Evolutionary conservation across 148 eudicot genomes (phyloP).

Genomic region (Linanthus parryae): DNA sequence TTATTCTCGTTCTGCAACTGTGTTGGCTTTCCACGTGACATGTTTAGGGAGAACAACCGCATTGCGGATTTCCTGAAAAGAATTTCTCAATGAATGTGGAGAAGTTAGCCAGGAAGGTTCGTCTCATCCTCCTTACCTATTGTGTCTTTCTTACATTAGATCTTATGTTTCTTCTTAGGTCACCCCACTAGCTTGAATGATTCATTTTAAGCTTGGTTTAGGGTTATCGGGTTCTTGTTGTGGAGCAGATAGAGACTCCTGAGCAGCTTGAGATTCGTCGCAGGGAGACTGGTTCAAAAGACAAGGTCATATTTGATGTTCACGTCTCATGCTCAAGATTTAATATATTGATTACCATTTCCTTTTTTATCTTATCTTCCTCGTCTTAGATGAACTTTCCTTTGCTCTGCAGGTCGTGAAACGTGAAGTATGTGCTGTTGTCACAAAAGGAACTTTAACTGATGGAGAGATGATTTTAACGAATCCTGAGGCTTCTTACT

Average conservation of each 20-base stretch:
- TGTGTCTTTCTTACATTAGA: background rate
- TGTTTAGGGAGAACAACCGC: slow-evolving; percentile 94
- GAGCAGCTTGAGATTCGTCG: slow-evolving; percentile 89
- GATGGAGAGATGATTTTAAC: slow-evolving; percentile 81
- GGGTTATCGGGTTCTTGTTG: slow-evolving; percentile 97
- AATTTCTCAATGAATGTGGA: slow-evolving; percentile 77
- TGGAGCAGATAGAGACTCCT: slow-evolving; percentile 99
- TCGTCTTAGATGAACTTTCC: background rate
- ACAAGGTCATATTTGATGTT: slow-evolving; percentile 51
- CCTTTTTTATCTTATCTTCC: background rate
- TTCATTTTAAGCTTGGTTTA: slow-evolving; percentile 21
- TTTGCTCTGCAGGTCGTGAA: slow-evolving; percentile 62
- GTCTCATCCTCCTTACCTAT: slow-evolving; percentile 3
- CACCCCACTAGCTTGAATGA: background rate
- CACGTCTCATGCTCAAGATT: background rate
- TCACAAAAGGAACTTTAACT: slow-evolving; percentile 91
- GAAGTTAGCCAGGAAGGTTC: slow-evolving; percentile 90
- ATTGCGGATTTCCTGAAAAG: slow-evolving; percentile 98
- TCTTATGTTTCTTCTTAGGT: background rate
- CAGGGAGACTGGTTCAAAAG: slow-evolving; percentile 78
- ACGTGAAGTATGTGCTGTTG: slow-evolving; percentile 94
- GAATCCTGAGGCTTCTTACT: slow-evolving; percentile 85
- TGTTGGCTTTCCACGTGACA: background rate
- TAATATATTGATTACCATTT: too few species aligned
- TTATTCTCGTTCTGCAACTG: background rate